Conservation (phyloP, 148 eudicot species). For the Euryodendron excelsum region DNA sequence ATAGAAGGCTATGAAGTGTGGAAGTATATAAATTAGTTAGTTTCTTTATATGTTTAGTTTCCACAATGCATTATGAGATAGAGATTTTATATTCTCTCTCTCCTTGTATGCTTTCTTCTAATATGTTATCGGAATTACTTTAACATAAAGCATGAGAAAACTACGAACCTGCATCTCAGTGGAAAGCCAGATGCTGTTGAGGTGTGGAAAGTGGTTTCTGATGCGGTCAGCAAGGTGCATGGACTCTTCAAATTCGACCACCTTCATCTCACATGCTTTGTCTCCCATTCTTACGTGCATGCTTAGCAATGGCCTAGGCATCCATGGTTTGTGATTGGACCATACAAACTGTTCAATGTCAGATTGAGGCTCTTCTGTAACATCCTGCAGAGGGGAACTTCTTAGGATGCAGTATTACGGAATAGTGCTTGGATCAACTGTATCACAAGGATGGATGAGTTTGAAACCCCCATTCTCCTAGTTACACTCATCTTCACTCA, state of each 20-base stretch:
- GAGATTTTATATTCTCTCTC: no score
- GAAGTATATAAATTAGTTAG: no score
- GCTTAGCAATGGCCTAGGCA: constrained; percentile 82
- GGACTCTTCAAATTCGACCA: constrained; percentile 75
- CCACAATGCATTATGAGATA: no score
- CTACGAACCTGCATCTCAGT: constrained; percentile 82
- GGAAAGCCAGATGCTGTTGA: constrained; percentile 78
- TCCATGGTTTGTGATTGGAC: constrained; percentile 85
- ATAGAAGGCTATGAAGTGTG: background rate
- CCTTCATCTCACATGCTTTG: constrained; percentile 90
- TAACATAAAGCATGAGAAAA: background rate
- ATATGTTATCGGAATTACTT: no score
- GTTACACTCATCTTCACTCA: background rate
- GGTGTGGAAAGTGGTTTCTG: constrained; percentile 61
- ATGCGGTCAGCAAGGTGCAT: constrained; percentile 67
- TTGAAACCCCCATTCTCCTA: background rate
- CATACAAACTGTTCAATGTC: constrained; percentile 78
- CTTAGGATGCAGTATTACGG: background rate
- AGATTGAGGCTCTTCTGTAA: constrained; percentile 10
- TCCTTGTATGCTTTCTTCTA: no score
- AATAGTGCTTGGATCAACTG: background rate
- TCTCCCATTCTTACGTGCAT: constrained; percentile 98
- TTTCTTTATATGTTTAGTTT: no score
- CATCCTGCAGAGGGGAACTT: constrained; percentile 34
- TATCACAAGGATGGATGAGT: no score